A percentile compares a stretch with the other conserved stretches of the same genome.
Evolutionary conservation across 805 yeast species (phyloP).

Genomic region (Monosporozyma aquatica): DNA sequence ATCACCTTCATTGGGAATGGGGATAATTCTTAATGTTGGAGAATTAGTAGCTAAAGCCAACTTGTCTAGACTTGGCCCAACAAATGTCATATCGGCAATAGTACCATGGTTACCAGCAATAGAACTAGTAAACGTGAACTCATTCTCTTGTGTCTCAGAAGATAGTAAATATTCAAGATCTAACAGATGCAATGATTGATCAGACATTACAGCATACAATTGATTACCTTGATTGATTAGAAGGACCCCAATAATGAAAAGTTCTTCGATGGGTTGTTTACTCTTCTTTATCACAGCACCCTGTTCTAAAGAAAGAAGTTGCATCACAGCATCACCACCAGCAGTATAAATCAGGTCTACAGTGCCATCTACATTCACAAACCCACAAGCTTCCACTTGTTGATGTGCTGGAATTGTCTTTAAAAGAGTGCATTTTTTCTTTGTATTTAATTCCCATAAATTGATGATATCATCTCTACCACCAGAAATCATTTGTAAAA

Average conservation of each 20-base stretch:
- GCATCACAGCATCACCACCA: slow-evolving; percentile 65
- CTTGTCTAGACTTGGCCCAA: slow-evolving; percentile 48
- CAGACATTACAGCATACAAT: slow-evolving; percentile 57
- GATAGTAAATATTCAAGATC: slow-evolving; percentile 28
- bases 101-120: slow-evolving; percentile 95
- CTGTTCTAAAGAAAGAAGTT: slow-evolving; percentile 48
- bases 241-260: slow-evolving; percentile 54
- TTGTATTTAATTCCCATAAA: slow-evolving; percentile 46
- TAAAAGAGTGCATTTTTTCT: slow-evolving; percentile 42
- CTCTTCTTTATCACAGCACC: slow-evolving; percentile 39
- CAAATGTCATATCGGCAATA: slow-evolving; percentile 77
- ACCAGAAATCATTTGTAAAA: slow-evolving; percentile 56
- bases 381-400: slow-evolving; percentile 65
- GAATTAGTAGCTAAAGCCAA: slow-evolving; percentile 91
- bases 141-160: slow-evolving; percentile 22
- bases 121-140: slow-evolving; percentile 40
- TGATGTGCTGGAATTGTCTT: slow-evolving; percentile 67
- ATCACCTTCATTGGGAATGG: slow-evolving; percentile 20
- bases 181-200: slow-evolving; percentile 65
- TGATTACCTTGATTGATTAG: slow-evolving; percentile 29
- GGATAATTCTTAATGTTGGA: slow-evolving; percentile 71
- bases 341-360: slow-evolving; percentile 51
- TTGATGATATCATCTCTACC: slow-evolving; percentile 73
- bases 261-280: slow-evolving; percentile 57
- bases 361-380: slow-evolving; percentile 29